A percentile compares a stretch with the other conserved stretches of the same genome.
Evolutionary conservation across 2,329 filamentous ascomycete genomes (phyloP).

Genomic region (Beauveria rudraprayagi): DNA sequence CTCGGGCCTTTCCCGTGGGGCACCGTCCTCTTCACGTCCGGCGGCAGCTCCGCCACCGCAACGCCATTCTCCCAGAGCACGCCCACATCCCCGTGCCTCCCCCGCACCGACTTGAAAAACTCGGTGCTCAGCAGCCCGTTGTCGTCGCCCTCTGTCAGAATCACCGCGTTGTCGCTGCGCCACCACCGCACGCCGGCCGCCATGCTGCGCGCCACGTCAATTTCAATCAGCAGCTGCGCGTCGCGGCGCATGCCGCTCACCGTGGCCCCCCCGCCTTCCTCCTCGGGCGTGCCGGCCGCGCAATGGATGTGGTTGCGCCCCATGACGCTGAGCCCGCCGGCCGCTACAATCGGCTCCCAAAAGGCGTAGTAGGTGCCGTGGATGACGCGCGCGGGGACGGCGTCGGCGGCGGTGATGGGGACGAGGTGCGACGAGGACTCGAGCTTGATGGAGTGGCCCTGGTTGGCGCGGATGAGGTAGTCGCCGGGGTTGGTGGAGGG

Average conservation of each 20-base stretch:
- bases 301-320: constrained; percentile 84
- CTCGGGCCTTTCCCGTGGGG: constrained; percentile 42
- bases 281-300: constrained; percentile 60
- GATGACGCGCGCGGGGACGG: constrained; percentile 60
- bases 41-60: constrained; percentile 58
- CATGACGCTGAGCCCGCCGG: constrained; percentile 76
- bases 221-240: constrained; percentile 69
- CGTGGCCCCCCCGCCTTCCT: constrained; percentile 43
- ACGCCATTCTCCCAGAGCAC: constrained; percentile 65
- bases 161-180: constrained; percentile 69
- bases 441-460: constrained; percentile 79
- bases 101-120: constrained; percentile 66
- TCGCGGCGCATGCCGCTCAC: constrained; percentile 74
- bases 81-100: constrained; percentile 49
- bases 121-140: constrained; percentile 55
- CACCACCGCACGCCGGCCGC: constrained; percentile 62
- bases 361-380: constrained; percentile 84
- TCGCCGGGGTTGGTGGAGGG: constrained; percentile 43
- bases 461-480: constrained; percentile 89
- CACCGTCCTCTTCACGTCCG: constrained; percentile 40
- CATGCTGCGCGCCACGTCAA: constrained; percentile 63
- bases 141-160: constrained; percentile 54
- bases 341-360: constrained; percentile 66
- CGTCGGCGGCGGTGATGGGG: constrained; percentile 44
- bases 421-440: constrained; percentile 68